phyloP scores from a whole-genome alignment of 2,329 filamentous ascomycete species.

The Diaporthe humulicola region DNA sequence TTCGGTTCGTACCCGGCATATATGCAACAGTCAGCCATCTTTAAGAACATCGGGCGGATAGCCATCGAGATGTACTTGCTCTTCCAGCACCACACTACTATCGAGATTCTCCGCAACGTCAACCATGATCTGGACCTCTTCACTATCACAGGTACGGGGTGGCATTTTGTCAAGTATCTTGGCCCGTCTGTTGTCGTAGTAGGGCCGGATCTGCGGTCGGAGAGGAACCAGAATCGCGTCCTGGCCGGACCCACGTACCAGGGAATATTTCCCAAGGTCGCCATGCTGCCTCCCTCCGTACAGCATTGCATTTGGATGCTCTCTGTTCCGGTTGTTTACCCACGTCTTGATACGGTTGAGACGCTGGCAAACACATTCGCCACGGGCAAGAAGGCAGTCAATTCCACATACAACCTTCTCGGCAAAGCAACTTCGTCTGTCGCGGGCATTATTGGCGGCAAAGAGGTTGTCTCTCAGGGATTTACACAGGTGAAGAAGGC shows the following conservation, averaged over 20 bases:
- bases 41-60: constrained; percentile 97
- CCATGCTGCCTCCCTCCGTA: constrained; percentile 88
- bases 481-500: constrained; percentile 97
- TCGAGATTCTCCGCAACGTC: constrained; percentile 92
- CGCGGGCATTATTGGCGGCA: constrained; percentile 94
- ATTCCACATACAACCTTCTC: constrained; percentile 94
- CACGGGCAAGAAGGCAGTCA: constrained; percentile 96
- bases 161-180: constrained; percentile 98
- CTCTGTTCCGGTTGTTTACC: constrained; percentile 91
- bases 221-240: constrained; percentile 90
- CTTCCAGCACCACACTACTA: constrained; percentile 97
- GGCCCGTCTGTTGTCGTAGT: constrained; percentile 92
- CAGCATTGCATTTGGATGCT: constrained; percentile 98
- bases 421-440: constrained; percentile 96
- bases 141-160: constrained; percentile 95
- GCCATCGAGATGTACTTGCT: constrained; percentile 98
- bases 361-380: constrained; percentile 91
- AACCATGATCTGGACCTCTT: constrained; percentile 92
- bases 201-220: constrained; percentile 91
- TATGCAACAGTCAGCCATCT: constrained; percentile 97
- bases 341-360: constrained; percentile 90
- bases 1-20: constrained; percentile 98
- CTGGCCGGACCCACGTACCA: constrained; percentile 98
- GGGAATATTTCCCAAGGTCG: constrained; percentile 95
- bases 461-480: constrained; percentile 90